Percentiles rank a stretch among this genome's conserved stretches.
phyloP scores from a whole-genome alignment of 75 land plant species.

The Sequoia sempervirens region DNA sequence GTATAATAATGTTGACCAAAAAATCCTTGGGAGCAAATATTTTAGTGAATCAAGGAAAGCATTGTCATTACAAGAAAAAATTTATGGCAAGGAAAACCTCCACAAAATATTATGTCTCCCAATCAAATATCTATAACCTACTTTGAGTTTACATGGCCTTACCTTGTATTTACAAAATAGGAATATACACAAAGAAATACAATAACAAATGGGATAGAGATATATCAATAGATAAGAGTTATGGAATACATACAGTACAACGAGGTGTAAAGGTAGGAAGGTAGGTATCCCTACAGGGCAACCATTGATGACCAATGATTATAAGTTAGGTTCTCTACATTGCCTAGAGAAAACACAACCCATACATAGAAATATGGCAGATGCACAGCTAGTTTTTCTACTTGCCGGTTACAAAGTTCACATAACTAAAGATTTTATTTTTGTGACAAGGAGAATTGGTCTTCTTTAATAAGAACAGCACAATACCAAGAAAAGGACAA shows the following conservation, averaged over 20 bases:
- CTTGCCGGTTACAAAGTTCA: neutral
- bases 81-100: neutral
- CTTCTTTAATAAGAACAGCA: neutral
- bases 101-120: neutral
- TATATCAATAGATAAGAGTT: too few relatives aligned
- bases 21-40: neutral
- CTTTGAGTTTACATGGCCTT: neutral
- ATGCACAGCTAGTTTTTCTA: neutral
- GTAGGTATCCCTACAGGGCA: too few relatives aligned
- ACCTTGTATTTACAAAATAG: neutral
- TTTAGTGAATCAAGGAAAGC: neutral
- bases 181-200: too few relatives aligned
- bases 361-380: neutral
- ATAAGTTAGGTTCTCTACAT: too few relatives aligned
- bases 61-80: neutral
- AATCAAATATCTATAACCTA: neutral
- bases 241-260: too few relatives aligned
- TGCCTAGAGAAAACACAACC: neutral
- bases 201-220: too few relatives aligned
- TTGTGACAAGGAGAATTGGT: neutral
- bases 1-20: neutral
- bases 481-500: neutral
- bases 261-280: too few relatives aligned
- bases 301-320: too few relatives aligned
- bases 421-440: neutral